Evolutionary conservation across 352 stramenopile genomes (phyloP), one percentile per base, ranked within the genome.

Genomic region (Phytophthora pisi): DNA sequence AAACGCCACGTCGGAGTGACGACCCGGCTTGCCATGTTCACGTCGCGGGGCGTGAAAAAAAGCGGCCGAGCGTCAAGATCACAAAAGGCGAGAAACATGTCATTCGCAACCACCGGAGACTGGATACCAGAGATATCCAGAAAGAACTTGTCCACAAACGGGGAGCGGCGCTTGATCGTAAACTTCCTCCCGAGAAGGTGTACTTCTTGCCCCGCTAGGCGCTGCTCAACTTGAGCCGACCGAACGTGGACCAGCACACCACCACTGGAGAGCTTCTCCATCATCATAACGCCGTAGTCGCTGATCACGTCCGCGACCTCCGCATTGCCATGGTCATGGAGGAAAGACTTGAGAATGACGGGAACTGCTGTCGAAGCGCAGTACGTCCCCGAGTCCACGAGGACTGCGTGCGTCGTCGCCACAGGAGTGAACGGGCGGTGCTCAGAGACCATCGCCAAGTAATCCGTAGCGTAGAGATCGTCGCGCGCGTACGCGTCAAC

Each of bases 121-220:
- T 26, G 31, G 18, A 57, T 26, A 4, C 51, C 51, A 23, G 23
- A 57, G 5, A 57, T 30, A 23, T 57, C 51, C 30, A 57, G 18
- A n/a, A 57, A 57, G n/a, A 47, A 57, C 51, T 47, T 57, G 16
- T 57, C 30, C 30, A 45, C 9, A 10, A 57, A 34, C 1, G 36
- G 36, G 13, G 51, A 57, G 5, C 23, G 31, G 10, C 31, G 51
- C n/a, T 57, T 46, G 31, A 49, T 57, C 31, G 9, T 57, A 20
- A 57, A 57, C 8, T 31, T 57, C 1, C 51, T n/a, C 0, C 51
- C 51, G 5, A 57, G 9, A 10, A 57, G 31, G 0, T 30, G 16
- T 3, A 57, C 51, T n/a, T 57, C 51, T 47, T 57, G 51, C 7
- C 51, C 51, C 5, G 11, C 51, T 9, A 57, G 51, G 9, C n/a